phyloP scores from a whole-genome alignment of 1,284 basidiomycete genomes.

The Laetiporus sulphureus region DNA sequence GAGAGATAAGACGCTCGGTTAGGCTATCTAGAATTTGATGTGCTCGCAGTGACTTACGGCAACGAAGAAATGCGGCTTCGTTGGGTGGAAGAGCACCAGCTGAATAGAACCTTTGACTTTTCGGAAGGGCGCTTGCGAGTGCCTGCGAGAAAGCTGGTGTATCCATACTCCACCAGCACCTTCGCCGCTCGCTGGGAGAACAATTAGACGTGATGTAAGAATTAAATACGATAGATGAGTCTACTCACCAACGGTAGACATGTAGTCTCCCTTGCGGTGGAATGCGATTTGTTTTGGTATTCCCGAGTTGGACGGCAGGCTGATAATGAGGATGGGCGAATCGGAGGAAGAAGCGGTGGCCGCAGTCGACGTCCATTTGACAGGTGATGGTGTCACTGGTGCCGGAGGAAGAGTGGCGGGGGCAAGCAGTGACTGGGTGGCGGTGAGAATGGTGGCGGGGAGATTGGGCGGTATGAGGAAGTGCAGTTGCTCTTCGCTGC shows the following conservation, averaged over 20 bases:
- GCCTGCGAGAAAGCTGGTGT: conserved; percentile 89
- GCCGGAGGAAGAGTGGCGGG: conserved; percentile 58
- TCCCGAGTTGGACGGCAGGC: conserved; percentile 62
- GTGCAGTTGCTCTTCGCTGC: conserved; percentile 74
- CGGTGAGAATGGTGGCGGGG: conserved; percentile 46
- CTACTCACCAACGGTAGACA: conserved; percentile 83
- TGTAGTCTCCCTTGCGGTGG: conserved; percentile 95
- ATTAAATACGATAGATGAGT: not conserved
- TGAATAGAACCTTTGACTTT: conserved; percentile 91
- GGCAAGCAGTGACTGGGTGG: conserved; percentile 62
- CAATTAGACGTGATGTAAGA: conserved; percentile 4
- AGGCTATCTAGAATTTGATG: too few species aligned
- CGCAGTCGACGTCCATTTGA: conserved; percentile 59
- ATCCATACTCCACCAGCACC: conserved; percentile 81
- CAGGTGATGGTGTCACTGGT: conserved; percentile 49
- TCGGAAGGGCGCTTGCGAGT: conserved; percentile 97
- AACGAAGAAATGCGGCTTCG: conserved; percentile 94
- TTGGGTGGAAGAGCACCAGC: conserved; percentile 90
- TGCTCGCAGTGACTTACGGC: too few species aligned
- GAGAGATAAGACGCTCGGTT: too few species aligned
- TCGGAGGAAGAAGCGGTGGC: conserved; percentile 39
- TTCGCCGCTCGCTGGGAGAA: conserved; percentile 46
- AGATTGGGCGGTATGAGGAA: conserved; percentile 82
- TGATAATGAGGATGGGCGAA: conserved; percentile 54
- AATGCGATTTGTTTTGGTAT: conserved; percentile 83